Percentiles rank a stretch among this genome's conserved stretches.
These are phyloP conservation scores for Hibiscus trionum DNA, from an alignment of 345 rosid species.

Conservation along the genomic window DNA sequence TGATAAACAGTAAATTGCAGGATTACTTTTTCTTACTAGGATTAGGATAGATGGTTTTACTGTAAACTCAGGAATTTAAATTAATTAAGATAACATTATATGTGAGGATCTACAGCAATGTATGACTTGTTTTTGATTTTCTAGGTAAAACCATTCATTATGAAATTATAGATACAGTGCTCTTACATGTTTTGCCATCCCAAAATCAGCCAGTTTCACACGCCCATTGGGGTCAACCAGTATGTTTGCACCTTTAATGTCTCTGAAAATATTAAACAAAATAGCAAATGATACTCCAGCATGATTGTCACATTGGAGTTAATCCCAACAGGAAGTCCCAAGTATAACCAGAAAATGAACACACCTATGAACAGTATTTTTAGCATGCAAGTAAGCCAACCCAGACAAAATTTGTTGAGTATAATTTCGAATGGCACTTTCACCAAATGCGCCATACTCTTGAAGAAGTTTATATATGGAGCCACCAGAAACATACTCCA, in stretches of 20 bases:
- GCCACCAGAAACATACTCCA: slow-evolving; percentile 82
- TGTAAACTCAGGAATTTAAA: not conserved
- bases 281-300: slow-evolving; percentile 6
- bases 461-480: slow-evolving; percentile 80
- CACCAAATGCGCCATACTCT: slow-evolving; percentile 70
- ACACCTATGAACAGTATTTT: slow-evolving; percentile 70
- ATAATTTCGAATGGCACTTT: slow-evolving; percentile 62
- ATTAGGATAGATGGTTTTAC: not conserved
- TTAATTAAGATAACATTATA: not conserved
- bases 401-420: slow-evolving; percentile 79
- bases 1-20: not conserved
- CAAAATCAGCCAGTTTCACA: slow-evolving; percentile 72
- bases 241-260: slow-evolving; percentile 84
- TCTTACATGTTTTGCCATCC: slow-evolving; percentile 70
- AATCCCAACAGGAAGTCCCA: not conserved
- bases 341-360: not conserved
- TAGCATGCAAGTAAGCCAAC: slow-evolving; percentile 63
- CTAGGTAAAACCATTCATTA: not conserved
- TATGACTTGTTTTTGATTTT: not conserved
- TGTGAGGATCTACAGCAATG: not conserved
- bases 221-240: slow-evolving; percentile 73
- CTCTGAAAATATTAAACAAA: slow-evolving; percentile 34
- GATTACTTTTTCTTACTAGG: slow-evolving; percentile 3
- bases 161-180: not conserved
- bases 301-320: not conserved